These are phyloP conservation scores for Durusdinium trenchii DNA, from an alignment of 73 alveolate genomes.

Conservation along the genomic window DNA sequence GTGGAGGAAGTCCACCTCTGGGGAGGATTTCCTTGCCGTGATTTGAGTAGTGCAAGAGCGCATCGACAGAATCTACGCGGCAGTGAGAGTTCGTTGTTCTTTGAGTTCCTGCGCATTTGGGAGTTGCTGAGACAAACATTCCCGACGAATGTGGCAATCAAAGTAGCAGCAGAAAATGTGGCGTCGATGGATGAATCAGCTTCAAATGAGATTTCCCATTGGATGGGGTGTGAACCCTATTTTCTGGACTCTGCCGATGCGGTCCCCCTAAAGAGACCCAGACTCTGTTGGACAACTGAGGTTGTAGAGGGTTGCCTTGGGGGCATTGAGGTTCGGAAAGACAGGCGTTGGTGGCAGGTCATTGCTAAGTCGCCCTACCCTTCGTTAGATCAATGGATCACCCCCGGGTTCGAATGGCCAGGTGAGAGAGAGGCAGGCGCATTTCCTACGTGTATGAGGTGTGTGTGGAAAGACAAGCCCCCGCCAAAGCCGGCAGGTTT, in stretches of 20 bases:
- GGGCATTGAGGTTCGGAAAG: neutral
- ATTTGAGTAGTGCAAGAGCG: neutral
- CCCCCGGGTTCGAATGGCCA: neutral
- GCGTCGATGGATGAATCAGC: neutral
- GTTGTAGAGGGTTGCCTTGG: neutral
- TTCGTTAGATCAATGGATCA: neutral
- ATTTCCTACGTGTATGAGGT: neutral
- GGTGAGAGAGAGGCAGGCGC: no score
- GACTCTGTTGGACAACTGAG: neutral
- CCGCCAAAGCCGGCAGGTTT: neutral
- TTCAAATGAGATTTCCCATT: neutral
- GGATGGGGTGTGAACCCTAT: neutral
- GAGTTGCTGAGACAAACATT: neutral
- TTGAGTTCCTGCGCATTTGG: neutral
- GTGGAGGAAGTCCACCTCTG: neutral
- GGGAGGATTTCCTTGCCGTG: slow-evolving; percentile 48
- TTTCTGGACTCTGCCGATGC: neutral
- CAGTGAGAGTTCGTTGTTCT: neutral
- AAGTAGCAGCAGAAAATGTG: neutral
- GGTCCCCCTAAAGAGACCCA: neutral
- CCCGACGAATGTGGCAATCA: neutral
- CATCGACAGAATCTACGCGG: neutral
- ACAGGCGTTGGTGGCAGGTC: no score
- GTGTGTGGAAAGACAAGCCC: neutral
- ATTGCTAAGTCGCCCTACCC: neutral